These are phyloP conservation scores for Quercus phellos DNA, from an alignment of 331 rosid genomes.

Conservation along the genomic window DNA sequence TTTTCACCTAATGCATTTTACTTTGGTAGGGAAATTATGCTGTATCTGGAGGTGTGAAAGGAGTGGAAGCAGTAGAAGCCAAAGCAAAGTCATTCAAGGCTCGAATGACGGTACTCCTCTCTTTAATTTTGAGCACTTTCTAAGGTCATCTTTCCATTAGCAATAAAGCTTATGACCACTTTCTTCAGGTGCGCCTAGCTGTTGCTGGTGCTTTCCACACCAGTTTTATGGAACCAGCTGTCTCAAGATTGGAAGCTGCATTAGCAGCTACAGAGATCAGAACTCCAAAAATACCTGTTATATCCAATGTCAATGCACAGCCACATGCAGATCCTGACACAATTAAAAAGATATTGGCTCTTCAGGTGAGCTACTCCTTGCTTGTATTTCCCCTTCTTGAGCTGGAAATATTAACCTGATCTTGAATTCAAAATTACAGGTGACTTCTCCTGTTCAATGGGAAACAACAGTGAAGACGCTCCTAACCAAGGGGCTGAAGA, in stretches of 20 bases:
- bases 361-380: conserved; percentile 53
- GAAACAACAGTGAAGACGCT: conserved; percentile 92
- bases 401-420: conserved; percentile 14
- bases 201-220: conserved; percentile 99
- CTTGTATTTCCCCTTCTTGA: not conserved
- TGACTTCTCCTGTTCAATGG: conserved; percentile 98
- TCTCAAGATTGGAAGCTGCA: conserved; percentile 92
- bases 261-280: conserved; percentile 70
- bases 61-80: conserved; percentile 83
- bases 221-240: conserved; percentile 92
- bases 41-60: conserved; percentile 92
- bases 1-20: conserved; percentile 10
- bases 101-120: conserved; percentile 76
- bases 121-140: not conserved
- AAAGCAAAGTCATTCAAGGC: conserved; percentile 99
- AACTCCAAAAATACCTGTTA: conserved; percentile 89
- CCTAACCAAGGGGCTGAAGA: conserved; percentile 69
- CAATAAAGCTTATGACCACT: not conserved
- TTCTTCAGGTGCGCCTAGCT: conserved; percentile 82
- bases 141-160: not conserved
- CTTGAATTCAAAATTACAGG: conserved; percentile 45
- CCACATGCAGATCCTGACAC: conserved; percentile 85
- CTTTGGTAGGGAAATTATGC: conserved; percentile 84
- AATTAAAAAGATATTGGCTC: conserved; percentile 76
- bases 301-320: conserved; percentile 87